Percentiles rank a stretch among this genome's conserved stretches.
Conservation (phyloP, 2,329 filamentous ascomycete species). For the Diaporthe batatas region DNA sequence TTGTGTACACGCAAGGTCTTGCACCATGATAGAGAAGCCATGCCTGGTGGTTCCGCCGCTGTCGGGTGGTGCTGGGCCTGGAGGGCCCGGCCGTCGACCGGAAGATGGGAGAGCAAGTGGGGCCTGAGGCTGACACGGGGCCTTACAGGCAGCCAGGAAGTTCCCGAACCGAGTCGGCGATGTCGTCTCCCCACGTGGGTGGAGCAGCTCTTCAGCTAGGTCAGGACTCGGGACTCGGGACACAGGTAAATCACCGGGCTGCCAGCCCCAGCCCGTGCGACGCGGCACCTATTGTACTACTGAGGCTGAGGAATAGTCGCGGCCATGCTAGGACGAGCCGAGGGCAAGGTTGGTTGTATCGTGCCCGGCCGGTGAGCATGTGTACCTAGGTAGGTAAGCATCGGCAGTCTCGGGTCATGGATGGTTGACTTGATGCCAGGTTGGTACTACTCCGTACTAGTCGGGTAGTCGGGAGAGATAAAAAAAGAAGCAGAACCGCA, state of each 20-base stretch:
- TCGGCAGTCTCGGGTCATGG: background rate
- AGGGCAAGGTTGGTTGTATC: background rate
- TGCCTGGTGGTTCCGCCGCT: background rate
- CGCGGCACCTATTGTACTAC: background rate
- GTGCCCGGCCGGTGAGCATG: background rate
- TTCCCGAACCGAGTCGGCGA: constrained; percentile 23
- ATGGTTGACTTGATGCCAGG: background rate
- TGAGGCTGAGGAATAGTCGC: background rate
- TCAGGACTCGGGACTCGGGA: too few relatives aligned
- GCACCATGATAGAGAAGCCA: background rate
- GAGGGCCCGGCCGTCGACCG: constrained; percentile 6
- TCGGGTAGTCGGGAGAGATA: background rate
- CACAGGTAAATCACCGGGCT: background rate
- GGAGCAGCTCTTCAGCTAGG: constrained; percentile 25
- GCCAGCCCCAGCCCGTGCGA: background rate
- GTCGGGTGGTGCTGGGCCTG: constrained; percentile 1
- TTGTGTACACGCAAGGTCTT: background rate
- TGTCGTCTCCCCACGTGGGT: constrained; percentile 11
- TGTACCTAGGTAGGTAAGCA: too few relatives aligned
- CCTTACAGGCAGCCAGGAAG: constrained; percentile 22
- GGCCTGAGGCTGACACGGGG: constrained; percentile 17
- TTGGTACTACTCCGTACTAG: background rate
- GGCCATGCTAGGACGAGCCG: background rate
- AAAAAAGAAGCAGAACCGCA: constrained; percentile 13
- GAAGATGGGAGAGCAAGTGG: constrained; percentile 23